Evolutionary conservation across 148 eudicot genomes (phyloP).

Genomic region (Amaranthus cruentus): DNA sequence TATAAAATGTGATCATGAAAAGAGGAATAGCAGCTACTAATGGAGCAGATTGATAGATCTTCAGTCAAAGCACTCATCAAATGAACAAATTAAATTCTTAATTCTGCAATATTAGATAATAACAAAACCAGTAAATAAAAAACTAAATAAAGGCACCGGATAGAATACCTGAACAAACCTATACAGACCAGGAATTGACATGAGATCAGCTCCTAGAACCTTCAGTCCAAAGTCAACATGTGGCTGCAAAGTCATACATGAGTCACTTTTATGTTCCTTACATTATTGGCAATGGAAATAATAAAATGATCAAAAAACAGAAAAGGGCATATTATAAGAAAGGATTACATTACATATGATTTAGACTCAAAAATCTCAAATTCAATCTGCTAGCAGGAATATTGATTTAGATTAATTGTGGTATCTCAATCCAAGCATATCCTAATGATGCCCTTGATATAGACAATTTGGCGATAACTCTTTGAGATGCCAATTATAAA

Average conservation of each 20-base stretch:
- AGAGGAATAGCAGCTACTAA: not conserved
- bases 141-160: slow-evolving; percentile 6
- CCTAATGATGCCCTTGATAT: not conserved
- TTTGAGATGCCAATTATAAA: too few species aligned
- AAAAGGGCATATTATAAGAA: not conserved
- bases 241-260: slow-evolving; percentile 50
- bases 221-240: slow-evolving; percentile 91
- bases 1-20: not conserved
- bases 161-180: slow-evolving; percentile 69
- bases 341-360: not conserved
- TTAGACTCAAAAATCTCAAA: not conserved
- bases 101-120: not conserved
- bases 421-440: not conserved
- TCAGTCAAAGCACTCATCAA: not conserved
- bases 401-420: not conserved
- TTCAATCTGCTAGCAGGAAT: not conserved
- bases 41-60: not conserved
- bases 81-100: not conserved
- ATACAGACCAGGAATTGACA: slow-evolving; percentile 90
- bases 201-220: slow-evolving; percentile 87
- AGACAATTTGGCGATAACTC: not conserved
- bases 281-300: not conserved
- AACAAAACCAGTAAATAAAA: not conserved
- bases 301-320: not conserved
- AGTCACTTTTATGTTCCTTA: not conserved